Evolutionary conservation across 1,284 basidiomycete species (phyloP).

Genomic region (Polyporus tsugae): DNA sequence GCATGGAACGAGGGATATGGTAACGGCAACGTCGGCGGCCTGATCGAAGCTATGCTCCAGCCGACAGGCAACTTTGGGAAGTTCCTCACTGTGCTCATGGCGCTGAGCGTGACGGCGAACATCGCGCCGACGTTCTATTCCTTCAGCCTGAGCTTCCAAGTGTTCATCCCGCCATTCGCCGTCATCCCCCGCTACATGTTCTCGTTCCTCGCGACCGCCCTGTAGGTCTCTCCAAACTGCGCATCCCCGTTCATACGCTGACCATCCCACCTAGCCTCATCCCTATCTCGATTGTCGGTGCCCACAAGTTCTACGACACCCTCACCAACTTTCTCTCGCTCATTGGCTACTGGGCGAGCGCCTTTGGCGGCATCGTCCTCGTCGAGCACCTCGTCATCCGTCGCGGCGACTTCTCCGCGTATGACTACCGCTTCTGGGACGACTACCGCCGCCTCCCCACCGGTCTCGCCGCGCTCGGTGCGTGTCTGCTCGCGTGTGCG

Average conservation of each 20-base stretch:
- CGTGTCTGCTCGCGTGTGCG: constrained; percentile 58
- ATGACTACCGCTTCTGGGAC: constrained; percentile 66
- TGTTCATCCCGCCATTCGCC: constrained; percentile 74
- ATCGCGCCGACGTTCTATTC: constrained; percentile 88
- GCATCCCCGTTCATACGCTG: neutral
- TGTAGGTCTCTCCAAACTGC: constrained; percentile 56
- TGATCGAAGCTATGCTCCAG: constrained; percentile 78
- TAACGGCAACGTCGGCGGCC: constrained; percentile 71
- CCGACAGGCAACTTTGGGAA: constrained; percentile 82
- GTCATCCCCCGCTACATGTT: constrained; percentile 87
- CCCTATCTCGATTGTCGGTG: constrained; percentile 72
- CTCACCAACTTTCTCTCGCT: constrained; percentile 75
- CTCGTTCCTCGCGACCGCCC: constrained; percentile 81
- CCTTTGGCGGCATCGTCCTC: constrained; percentile 66
- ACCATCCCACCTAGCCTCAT: constrained; percentile 44
- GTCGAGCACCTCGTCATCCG: constrained; percentile 74
- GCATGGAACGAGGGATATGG: constrained; percentile 73
- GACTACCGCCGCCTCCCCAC: constrained; percentile 60
- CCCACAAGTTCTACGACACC: constrained; percentile 70
- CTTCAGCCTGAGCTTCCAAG: constrained; percentile 83
- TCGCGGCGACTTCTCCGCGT: constrained; percentile 54
- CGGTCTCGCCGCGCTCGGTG: constrained; percentile 67
- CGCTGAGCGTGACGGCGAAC: constrained; percentile 85
- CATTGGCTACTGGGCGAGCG: constrained; percentile 77
- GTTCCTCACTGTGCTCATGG: constrained; percentile 87